Percentiles rank a stretch among this genome's conserved stretches.
phyloP scores from a whole-genome alignment of 495 filamentous ascomycete species.

The Neurospora sp. region DNA sequence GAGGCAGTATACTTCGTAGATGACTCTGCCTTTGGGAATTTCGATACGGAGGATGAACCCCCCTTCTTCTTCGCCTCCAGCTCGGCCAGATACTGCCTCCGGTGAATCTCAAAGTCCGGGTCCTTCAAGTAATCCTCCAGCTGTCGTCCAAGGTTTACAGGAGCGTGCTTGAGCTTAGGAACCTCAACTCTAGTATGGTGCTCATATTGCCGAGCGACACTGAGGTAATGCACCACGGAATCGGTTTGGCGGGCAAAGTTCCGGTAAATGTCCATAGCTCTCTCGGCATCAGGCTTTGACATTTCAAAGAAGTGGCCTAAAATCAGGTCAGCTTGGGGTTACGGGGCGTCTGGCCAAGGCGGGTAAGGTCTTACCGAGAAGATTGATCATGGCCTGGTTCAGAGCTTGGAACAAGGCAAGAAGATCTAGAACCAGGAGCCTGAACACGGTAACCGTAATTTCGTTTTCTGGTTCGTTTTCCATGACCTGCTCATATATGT shows the following conservation, averaged over 20 bases:
- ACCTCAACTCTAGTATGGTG: constrained; percentile 87
- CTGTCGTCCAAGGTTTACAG: constrained; percentile 76
- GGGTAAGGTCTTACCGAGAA: constrained; percentile 56
- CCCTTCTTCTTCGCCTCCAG: constrained; percentile 70
- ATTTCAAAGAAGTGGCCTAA: constrained; percentile 97
- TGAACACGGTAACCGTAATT: constrained; percentile 92
- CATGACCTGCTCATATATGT: constrained; percentile 50
- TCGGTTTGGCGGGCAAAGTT: constrained; percentile 89
- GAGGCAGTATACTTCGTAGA: constrained; percentile 23
- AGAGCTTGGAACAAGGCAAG: constrained; percentile 86
- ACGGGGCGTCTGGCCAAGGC: not conserved
- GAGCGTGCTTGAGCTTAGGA: constrained; percentile 95
- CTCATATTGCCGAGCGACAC: constrained; percentile 79
- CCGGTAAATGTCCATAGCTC: constrained; percentile 87
- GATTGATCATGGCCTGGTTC: constrained; percentile 97
- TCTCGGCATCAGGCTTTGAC: constrained; percentile 86
- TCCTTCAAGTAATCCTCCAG: constrained; percentile 94
- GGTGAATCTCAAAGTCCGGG: constrained; percentile 89
- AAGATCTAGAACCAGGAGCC: constrained; percentile 83
- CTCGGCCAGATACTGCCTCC: constrained; percentile 80
- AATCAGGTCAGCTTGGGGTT: constrained; percentile 8
- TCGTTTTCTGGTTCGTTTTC: constrained; percentile 90
- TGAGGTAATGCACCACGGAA: constrained; percentile 80
- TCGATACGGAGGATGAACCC: constrained; percentile 17
- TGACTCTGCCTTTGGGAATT: constrained; percentile 26